Percentiles rank a stretch among this genome's conserved stretches.
Evolutionary conservation across 371 early-diverging fungal species (phyloP).

Genomic region (Rhizopus stolonifer): DNA sequence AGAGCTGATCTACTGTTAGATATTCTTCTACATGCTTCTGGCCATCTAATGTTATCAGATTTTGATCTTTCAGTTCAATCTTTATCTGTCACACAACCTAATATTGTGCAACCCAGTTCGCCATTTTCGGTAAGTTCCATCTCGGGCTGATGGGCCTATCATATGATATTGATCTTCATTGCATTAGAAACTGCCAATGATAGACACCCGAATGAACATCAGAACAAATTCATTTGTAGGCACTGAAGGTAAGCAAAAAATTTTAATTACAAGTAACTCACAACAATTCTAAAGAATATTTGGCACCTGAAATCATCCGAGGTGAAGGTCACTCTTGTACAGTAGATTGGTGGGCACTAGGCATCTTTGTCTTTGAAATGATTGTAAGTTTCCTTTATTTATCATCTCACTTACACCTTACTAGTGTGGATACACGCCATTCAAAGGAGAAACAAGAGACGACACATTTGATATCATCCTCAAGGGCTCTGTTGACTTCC

Average conservation of each 20-base stretch:
- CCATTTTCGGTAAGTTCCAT: conserved; percentile 46
- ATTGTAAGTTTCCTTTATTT: conserved; percentile 51
- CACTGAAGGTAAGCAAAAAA: conserved; percentile 69
- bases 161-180: not conserved
- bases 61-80: conserved; percentile 94
- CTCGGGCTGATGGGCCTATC: not conserved
- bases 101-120: conserved; percentile 68
- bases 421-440: conserved; percentile 83
- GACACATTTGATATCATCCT: conserved; percentile 82
- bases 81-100: conserved; percentile 69
- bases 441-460: conserved; percentile 84
- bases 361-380: conserved; percentile 97
- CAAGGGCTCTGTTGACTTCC: conserved; percentile 71
- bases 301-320: conserved; percentile 93
- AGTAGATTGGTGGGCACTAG: conserved; percentile 99
- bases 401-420: not conserved
- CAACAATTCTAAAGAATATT: conserved; percentile 65
- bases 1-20: conserved; percentile 46
- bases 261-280: too few relatives aligned
- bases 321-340: conserved; percentile 91
- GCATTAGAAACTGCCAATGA: conserved; percentile 26
- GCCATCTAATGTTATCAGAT: conserved; percentile 96
- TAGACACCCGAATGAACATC: conserved; percentile 89
- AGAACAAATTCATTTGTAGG: conserved; percentile 96
- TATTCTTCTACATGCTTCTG: conserved; percentile 87